Evolutionary conservation across 495 filamentous ascomycete species (phyloP).

Genomic region (Cetradonia linearis): DNA sequence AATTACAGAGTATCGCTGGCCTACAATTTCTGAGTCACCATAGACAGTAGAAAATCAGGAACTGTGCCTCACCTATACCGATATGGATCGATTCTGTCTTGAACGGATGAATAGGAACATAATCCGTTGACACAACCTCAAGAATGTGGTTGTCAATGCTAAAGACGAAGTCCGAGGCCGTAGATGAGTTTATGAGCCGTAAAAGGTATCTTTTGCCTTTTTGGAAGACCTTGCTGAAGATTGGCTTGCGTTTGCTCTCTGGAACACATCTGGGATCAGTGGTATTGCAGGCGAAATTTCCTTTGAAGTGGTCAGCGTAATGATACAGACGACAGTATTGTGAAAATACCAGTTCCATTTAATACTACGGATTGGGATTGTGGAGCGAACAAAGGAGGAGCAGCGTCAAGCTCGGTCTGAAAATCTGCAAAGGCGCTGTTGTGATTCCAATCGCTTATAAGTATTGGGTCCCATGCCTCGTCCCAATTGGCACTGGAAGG

Average conservation of each 20-base stretch:
- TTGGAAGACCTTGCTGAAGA: constrained; percentile 29
- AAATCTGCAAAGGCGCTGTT: constrained; percentile 17
- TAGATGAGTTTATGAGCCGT: constrained; percentile 37
- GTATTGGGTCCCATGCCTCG: constrained; percentile 22
- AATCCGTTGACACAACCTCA: constrained; percentile 39
- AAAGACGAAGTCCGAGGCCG: constrained; percentile 40
- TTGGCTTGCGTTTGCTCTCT: constrained; percentile 6
- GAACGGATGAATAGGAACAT: constrained; percentile 41
- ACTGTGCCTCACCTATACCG: constrained; percentile 34
- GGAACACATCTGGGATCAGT: constrained; percentile 6
- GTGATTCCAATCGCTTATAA: constrained; percentile 23
- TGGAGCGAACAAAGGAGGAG: not conserved
- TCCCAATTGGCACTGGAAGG: constrained; percentile 32
- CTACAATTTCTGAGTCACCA: constrained; percentile 18
- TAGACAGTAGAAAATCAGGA: constrained; percentile 25
- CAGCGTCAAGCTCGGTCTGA: constrained; percentile 15
- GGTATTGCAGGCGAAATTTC: not conserved
- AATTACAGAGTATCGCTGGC: constrained; percentile 61
- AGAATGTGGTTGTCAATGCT: constrained; percentile 40
- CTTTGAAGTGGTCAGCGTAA: constrained; percentile 1
- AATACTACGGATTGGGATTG: constrained; percentile 33
- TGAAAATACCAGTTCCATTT: constrained; percentile 41
- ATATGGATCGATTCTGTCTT: constrained; percentile 39
- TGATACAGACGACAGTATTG: not conserved
- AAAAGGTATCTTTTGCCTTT: constrained; percentile 36